Evolutionary conservation across 2,329 filamentous ascomycete genomes (phyloP), one percentile per base, ranked within the genome.

Genomic region (Ploettnerulaceae sp.): DNA sequence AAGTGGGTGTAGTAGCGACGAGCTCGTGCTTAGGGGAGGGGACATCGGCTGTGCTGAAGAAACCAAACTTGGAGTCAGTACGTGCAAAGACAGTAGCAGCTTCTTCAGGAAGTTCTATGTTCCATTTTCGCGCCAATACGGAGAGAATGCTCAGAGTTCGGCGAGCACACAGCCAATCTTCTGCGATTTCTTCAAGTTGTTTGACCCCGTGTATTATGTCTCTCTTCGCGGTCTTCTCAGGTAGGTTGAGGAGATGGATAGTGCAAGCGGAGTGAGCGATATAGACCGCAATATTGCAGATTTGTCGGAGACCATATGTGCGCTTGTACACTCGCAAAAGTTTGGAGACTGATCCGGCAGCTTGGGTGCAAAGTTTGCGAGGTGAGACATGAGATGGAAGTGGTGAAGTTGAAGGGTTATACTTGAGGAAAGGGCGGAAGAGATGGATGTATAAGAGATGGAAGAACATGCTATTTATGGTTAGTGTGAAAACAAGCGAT

Each of bases 251-350:
- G 15, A 98, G 71, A 60, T 97, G 93, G 29, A 97, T 94, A 0
- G 89, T 96, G 63, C 89, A 95, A 22, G 93, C 90, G 4, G 89
- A 93, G 65, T 97, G 91, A 0, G 86, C 77, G 68, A 97, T 96
- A 66, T 98, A 98, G 0, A 97, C 89, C 3, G 86, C 90, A 58
- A 97, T 89, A 61, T 97, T 97, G 69, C 88, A 95, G 25, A 98
- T 95, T 64, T 97, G 91, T 4, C 89, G 82, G 9, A 97, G 70
- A 7, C 91, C 89, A 66, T 95, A 94, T 1, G 84, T 84, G 57
- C 91, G 88, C 66, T 95, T 96, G 69, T 97, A 98, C 1, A 96
- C 71, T 0, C 93, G 82, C 69, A 96, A 84, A n/a, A 96, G 72
- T 62, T 96, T 97, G 0, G 90, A 96, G 45, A 97, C 93, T 54